Percentiles rank a stretch among this genome's conserved stretches.
Conservation (phyloP, 768 basidiomycete species). For the Stropharia rugosoannulata region DNA sequence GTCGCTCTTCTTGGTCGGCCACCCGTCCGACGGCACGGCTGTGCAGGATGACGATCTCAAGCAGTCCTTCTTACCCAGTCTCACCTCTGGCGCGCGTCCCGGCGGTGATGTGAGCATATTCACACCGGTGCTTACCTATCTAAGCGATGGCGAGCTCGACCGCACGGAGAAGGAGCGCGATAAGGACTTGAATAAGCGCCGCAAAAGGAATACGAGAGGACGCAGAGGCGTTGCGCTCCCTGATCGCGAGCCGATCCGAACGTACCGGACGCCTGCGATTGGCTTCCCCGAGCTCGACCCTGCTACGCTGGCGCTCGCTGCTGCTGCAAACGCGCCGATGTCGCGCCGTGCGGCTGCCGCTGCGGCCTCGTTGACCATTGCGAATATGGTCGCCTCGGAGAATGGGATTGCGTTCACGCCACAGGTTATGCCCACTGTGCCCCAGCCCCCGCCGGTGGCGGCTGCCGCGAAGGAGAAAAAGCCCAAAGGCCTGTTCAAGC, state of each 20-base stretch:
- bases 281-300: slow-evolving; percentile 81
- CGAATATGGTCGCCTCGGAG: slow-evolving; percentile 90
- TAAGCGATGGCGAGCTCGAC: slow-evolving; percentile 88
- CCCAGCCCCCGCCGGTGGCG: slow-evolving; percentile 32
- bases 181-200: slow-evolving; percentile 84
- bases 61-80: slow-evolving; percentile 83
- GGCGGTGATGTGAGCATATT: slow-evolving; percentile 76
- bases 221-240: slow-evolving; percentile 81
- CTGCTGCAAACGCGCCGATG: slow-evolving; percentile 64
- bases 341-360: slow-evolving; percentile 85
- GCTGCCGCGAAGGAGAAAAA: slow-evolving; percentile 58
- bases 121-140: slow-evolving; percentile 87
- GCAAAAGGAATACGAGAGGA: slow-evolving; percentile 82
- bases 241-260: slow-evolving; percentile 90
- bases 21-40: slow-evolving; percentile 74
- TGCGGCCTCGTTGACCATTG: slow-evolving; percentile 80
- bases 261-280: slow-evolving; percentile 86
- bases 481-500: slow-evolving; percentile 70
- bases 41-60: slow-evolving; percentile 91
- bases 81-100: slow-evolving; percentile 68
- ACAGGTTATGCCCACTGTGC: slow-evolving; percentile 35
- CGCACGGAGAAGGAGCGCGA: slow-evolving; percentile 90
- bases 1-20: slow-evolving; percentile 87
- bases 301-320: slow-evolving; percentile 64
- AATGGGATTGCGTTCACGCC: slow-evolving; percentile 68